Base-by-base conservation (phyloP, 139 green algal species). In the Gonium pectorale region DNA sequence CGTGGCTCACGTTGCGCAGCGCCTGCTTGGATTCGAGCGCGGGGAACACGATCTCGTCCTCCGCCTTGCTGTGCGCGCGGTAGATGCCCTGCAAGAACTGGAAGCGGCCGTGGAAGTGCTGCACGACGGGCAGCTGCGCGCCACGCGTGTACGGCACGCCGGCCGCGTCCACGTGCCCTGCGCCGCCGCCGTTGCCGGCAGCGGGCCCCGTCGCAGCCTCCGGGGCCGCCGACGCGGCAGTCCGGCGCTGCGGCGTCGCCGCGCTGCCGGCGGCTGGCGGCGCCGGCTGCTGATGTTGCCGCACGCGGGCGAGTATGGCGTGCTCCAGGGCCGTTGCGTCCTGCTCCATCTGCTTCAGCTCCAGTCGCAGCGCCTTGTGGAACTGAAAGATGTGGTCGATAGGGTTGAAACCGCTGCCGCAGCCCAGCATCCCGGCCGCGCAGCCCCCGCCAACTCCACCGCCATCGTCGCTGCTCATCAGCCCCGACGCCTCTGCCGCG, bases 311-410 rank as follows among this genome's bases (percentile, higher is more conserved):
- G 37, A 84, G 62, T 2, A 90, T 86, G 2, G 60, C 80, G 11
- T 60, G 49, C 86, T 96, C 91, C 49, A 96, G 60, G 24, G 46
- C 71, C 59, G 88, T 85, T 0, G 94, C 94, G 51, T 97, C 94
- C 33, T 88, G 56, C 84, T 98, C 96, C 68, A 99, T 90, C 71
- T 94, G 87, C 29, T 88, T 86, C 67, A 99, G 88, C 81, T 99
- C 97, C 85, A 74, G 79, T 22, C 85, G 64, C 31, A 97, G 75
- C 3, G 94, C 95, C 67, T 93, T 88, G 73, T 98, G 95, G 74
- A 98, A 97, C 81, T 97, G 93, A 75, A 99, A 99, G 81, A 99
- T 99, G 91, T 99, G 96, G 86, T 99, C 97, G 38, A 99, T 98
- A 40, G 96, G 96, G 54, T 93, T 96, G 67, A 77, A 89, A 51